These are phyloP conservation scores for Suhomyces panamericanus DNA, from an alignment of 1,139 yeast genomes.

Conservation along the genomic window DNA sequence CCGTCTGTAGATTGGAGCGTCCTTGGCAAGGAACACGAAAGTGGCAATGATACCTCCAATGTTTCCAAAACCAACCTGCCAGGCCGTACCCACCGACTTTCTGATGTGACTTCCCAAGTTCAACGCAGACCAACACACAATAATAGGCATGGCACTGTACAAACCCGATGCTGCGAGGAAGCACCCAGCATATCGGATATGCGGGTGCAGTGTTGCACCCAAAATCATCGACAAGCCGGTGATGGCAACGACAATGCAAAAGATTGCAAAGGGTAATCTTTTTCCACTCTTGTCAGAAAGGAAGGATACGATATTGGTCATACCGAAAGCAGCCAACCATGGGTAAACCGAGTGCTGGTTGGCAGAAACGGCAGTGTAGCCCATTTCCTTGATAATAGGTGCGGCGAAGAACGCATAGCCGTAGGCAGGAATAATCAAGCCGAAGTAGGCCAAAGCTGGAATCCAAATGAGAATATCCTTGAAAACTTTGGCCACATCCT, in stretches of 20 bases:
- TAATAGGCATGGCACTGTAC: slow-evolving; percentile 71
- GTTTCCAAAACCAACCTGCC: slow-evolving; percentile 80
- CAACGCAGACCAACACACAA: slow-evolving; percentile 71
- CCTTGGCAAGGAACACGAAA: slow-evolving; percentile 55
- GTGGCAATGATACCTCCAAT: slow-evolving; percentile 80
- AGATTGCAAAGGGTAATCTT: slow-evolving; percentile 51
- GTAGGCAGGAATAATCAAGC: slow-evolving; percentile 64
- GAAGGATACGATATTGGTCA: slow-evolving; percentile 48
- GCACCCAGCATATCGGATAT: slow-evolving; percentile 67
- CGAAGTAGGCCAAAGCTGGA: slow-evolving; percentile 62
- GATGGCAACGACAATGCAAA: slow-evolving; percentile 44
- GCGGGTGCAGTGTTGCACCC: slow-evolving; percentile 33
- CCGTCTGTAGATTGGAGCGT: slow-evolving; percentile 58
- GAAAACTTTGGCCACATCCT: slow-evolving; percentile 44
- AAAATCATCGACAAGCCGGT: slow-evolving; percentile 56
- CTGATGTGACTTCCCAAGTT: slow-evolving; percentile 71
- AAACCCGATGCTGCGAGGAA: slow-evolving; percentile 67
- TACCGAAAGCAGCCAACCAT: slow-evolving; percentile 64
- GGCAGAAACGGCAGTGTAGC: slow-evolving; percentile 61
- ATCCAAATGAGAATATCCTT: slow-evolving; percentile 52
- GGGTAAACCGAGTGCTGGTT: slow-evolving; percentile 73
- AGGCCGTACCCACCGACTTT: slow-evolving; percentile 71
- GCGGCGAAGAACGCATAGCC: slow-evolving; percentile 74
- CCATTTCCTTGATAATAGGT: slow-evolving; percentile 56
- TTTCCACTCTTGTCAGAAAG: slow-evolving; percentile 49